Percentiles rank a stretch among this genome's conserved stretches.
These are phyloP conservation scores for Colletotrichum spinosum DNA, from an alignment of 2,329 filamentous ascomycete genomes.

Conservation along the genomic window DNA sequence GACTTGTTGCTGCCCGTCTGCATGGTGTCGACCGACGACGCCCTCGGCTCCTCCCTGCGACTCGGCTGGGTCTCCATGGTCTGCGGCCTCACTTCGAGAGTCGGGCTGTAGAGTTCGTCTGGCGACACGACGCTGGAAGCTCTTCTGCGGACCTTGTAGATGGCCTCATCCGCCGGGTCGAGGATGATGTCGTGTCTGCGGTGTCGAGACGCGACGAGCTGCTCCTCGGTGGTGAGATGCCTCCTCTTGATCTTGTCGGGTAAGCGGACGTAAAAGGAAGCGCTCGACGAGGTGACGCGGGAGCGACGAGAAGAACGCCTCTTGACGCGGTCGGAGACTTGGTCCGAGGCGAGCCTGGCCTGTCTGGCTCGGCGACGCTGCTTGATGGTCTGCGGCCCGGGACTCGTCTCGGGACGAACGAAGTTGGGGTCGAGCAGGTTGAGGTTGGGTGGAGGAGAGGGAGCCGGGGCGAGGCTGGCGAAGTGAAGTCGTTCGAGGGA, in stretches of 20 bases:
- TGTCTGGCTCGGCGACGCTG: slow-evolving; percentile 30
- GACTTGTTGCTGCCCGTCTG: background rate
- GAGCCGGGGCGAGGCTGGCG: slow-evolving; percentile 36
- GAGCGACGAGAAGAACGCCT: slow-evolving; percentile 46
- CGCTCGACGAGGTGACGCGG: slow-evolving; percentile 64
- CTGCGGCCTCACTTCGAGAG: slow-evolving; percentile 42
- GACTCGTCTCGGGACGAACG: slow-evolving; percentile 9
- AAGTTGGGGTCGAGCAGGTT: slow-evolving; percentile 24
- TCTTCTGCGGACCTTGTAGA: slow-evolving; percentile 60
- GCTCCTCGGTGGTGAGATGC: slow-evolving; percentile 79
- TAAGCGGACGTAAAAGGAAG: slow-evolving; percentile 75
- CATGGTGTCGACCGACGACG: slow-evolving; percentile 22
- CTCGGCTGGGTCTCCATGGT: slow-evolving; percentile 43
- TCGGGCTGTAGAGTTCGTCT: slow-evolving; percentile 46
- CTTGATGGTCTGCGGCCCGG: slow-evolving; percentile 37
- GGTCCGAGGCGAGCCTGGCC: slow-evolving; percentile 43
- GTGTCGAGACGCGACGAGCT: slow-evolving; percentile 67
- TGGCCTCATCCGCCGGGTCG: slow-evolving; percentile 64
- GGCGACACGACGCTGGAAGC: slow-evolving; percentile 49
- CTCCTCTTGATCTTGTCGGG: slow-evolving; percentile 79
- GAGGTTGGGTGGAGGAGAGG: slow-evolving; percentile 26
- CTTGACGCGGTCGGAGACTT: slow-evolving; percentile 44
- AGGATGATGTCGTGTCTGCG: slow-evolving; percentile 57
- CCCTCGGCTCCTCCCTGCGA: slow-evolving; percentile 37
- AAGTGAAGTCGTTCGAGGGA: slow-evolving; percentile 77